These are phyloP conservation scores for Athelia psychrophila DNA, from an alignment of 1,284 basidiomycete genomes.

Conservation along the genomic window DNA sequence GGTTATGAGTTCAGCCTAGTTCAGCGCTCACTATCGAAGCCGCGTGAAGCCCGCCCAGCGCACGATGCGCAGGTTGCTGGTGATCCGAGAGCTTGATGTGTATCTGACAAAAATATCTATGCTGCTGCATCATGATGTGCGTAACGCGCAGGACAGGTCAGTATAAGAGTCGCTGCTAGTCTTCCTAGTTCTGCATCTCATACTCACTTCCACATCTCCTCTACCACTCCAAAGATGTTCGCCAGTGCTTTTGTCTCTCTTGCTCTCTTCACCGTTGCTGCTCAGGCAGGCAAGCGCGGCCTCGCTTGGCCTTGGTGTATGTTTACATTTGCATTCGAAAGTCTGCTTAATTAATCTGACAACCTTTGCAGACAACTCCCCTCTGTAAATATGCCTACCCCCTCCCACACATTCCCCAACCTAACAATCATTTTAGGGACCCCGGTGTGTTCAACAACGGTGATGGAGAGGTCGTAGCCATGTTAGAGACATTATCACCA, in stretches of 20 bases:
- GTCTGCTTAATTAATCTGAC: background rate
- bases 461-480: conserved; percentile 27
- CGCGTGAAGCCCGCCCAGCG: too few relatives aligned
- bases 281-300: conserved; percentile 11
- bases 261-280: conserved; percentile 7
- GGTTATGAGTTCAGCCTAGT: too few relatives aligned
- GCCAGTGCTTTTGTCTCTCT: background rate
- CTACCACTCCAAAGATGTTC: too few relatives aligned
- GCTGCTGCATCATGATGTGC: too few relatives aligned
- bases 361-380: conserved; percentile 7
- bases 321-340: background rate
- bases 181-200: too few relatives aligned
- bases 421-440: conserved; percentile 14
- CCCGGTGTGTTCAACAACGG: conserved; percentile 26
- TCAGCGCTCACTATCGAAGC: too few relatives aligned
- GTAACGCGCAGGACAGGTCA: too few relatives aligned
- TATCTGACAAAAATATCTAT: too few relatives aligned
- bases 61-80: too few relatives aligned
- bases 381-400: conserved; percentile 5
- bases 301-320: conserved; percentile 13
- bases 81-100: too few relatives aligned
- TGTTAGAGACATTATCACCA: conserved; percentile 15
- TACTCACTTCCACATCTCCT: too few relatives aligned
- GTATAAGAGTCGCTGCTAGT: too few relatives aligned
- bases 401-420: background rate